Conservation (phyloP, 306 rosid genomes). For the Hippophae tibetana region DNA sequence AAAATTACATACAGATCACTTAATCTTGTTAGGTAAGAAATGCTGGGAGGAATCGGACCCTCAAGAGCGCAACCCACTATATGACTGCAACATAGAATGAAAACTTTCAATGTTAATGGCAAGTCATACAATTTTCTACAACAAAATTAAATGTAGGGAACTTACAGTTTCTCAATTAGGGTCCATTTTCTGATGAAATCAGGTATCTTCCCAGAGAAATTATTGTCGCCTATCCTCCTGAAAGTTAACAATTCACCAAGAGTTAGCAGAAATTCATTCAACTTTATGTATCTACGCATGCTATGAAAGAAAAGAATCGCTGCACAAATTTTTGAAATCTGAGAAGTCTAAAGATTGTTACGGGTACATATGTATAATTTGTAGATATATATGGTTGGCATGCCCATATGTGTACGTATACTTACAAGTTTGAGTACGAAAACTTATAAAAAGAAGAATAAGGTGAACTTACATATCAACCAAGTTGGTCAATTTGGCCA, state of each 20-base stretch:
- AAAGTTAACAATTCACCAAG: constrained; percentile 21
- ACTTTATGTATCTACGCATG: no score
- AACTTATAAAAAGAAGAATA: no score
- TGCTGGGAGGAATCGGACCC: constrained; percentile 81
- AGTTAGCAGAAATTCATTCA: background rate
- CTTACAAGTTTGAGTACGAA: background rate
- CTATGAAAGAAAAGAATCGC: no score
- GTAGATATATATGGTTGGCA: no score
- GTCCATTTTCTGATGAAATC: constrained; percentile 65
- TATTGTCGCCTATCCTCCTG: constrained; percentile 82
- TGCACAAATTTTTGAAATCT: no score
- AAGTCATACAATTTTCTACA: constrained; percentile 6
- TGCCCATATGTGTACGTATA: background rate
- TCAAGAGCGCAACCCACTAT: constrained; percentile 67
- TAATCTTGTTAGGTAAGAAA: constrained; percentile 54
- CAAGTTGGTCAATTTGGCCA: constrained; percentile 66
- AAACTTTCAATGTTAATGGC: background rate
- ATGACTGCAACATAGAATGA: constrained; percentile 42
- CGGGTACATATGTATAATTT: no score
- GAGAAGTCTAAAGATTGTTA: no score
- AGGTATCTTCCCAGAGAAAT: constrained; percentile 69
- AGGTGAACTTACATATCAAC: constrained; percentile 59
- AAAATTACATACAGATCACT: constrained; percentile 58
- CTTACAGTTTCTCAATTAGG: constrained; percentile 68
- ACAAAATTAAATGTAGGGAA: constrained; percentile 5